A percentile compares a stretch with the other conserved stretches of the same genome.
phyloP scores from a whole-genome alignment of 495 filamentous ascomycete species.

The Hypoxylon subgilvum region DNA sequence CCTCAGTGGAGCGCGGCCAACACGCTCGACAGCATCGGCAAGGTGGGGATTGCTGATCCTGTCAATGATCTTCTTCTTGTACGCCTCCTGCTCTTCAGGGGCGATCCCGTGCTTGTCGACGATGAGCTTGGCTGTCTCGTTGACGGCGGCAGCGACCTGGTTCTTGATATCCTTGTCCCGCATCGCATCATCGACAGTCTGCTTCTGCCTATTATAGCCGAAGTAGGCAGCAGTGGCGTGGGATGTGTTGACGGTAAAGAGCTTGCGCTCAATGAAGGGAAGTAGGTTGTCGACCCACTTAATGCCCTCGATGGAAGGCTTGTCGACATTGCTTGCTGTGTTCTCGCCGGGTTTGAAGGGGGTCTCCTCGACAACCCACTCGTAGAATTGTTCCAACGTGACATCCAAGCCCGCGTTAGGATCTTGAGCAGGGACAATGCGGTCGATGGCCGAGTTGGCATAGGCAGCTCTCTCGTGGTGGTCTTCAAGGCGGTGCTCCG shows the following conservation, averaged over 20 bases:
- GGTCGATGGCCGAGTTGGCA: constrained; percentile 97
- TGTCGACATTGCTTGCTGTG: constrained; percentile 33
- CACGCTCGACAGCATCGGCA: constrained; percentile 90
- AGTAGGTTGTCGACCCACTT: constrained; percentile 89
- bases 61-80: constrained; percentile 88
- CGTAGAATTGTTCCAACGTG: constrained; percentile 95
- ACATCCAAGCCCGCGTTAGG: constrained; percentile 82
- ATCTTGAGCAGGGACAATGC: constrained; percentile 90
- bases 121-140: constrained; percentile 85
- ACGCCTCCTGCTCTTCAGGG: constrained; percentile 77
- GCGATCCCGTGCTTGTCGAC: constrained; percentile 82
- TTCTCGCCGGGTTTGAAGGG: constrained; percentile 72
- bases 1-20: constrained; percentile 90
- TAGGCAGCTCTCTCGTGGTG: constrained; percentile 74
- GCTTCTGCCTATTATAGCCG: constrained; percentile 80
- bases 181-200: constrained; percentile 81
- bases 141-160: constrained; percentile 74
- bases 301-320: constrained; percentile 80
- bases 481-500: constrained; percentile 61
- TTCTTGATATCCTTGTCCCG: constrained; percentile 68
- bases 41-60: constrained; percentile 96
- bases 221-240: constrained; percentile 98
- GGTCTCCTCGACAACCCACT: constrained; percentile 91
- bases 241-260: constrained; percentile 98
- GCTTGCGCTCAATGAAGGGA: constrained; percentile 98